Conservation (phyloP, 768 basidiomycete species). For the Psilocybe azurescens region DNA sequence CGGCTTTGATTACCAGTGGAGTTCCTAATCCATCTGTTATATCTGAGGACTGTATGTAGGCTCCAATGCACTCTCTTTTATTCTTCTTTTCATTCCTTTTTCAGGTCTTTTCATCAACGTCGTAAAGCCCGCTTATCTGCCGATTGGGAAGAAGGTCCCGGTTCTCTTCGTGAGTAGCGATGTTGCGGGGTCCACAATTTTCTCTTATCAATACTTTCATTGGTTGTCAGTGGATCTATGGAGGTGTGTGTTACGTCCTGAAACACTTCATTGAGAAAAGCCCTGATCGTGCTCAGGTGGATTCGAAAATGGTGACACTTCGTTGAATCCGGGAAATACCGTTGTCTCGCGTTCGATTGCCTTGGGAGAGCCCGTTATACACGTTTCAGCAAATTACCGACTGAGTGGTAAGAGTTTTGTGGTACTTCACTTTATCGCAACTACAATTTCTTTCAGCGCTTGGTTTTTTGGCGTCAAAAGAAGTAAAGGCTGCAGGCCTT, state of each 20-base stretch:
- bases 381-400: slow-evolving; percentile 20
- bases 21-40: not conserved
- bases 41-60: slow-evolving; percentile 10
- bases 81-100: not conserved
- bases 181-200: not conserved
- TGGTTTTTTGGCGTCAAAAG: slow-evolving; percentile 13
- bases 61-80: not conserved
- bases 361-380: slow-evolving; percentile 14
- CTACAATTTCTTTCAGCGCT: not conserved
- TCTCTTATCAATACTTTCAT: not conserved
- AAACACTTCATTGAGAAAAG: slow-evolving; percentile 8
- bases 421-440: slow-evolving; percentile 8
- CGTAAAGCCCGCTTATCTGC: slow-evolving; percentile 9
- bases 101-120: slow-evolving; percentile 23
- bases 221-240: slow-evolving; percentile 19
- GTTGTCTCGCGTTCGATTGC: slow-evolving; percentile 17
- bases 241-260: slow-evolving; percentile 7
- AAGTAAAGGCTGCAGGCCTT: slow-evolving; percentile 11
- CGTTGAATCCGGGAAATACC: slow-evolving; percentile 8
- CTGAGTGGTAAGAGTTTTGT: slow-evolving; percentile 5
- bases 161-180: slow-evolving; percentile 17
- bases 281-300: slow-evolving; percentile 9
- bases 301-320: not conserved
- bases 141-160: slow-evolving; percentile 13
- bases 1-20: not conserved